Base-by-base conservation (phyloP, 805 yeast species). In the Torulaspora microellipsoides region DNA sequence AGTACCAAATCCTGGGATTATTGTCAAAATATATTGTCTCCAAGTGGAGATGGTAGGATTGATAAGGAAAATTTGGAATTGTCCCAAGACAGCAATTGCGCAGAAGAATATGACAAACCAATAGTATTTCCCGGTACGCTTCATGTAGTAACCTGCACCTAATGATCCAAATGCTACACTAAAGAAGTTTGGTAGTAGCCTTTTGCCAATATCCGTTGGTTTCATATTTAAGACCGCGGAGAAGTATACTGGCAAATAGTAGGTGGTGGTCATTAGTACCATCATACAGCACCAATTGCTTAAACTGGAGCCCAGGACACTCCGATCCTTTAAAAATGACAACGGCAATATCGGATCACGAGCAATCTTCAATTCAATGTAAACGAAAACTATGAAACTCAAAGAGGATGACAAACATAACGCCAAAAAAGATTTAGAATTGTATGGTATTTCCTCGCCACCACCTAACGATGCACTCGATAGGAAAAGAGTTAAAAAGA, bases 81-180 rank as follows among this genome's bases (percentile, higher is more conserved):
- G 71, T 50, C 87, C 87, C 14, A 71, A 17, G 1, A 71, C 51
- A 1, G 78, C 67, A 1, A 78, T 9, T 0, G 68, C 14, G 10
- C 78, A 75, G 14, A 74, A 68, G 1, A 60, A 33, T 0, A 76
- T 58, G 4, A 74, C 62, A 44, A 80, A 71, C 27, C 54, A 65
- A 53, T 71, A 73, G 59, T 83, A 83, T 36, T 68, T 73, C 3
- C 87, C 88, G 1, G 85, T 80, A 39, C 60, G 59, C 52, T 72
- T 78, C 84, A 82, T 81, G 61, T 80, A 81, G 38, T 67, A 59
- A 0, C 88, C 88, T 8, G 85, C 75, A 8, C 78, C 78, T 15
- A 82, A 67, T 1, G 85, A 79, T 2, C 87, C 82, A 32, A 70
- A 34, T 1, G 85, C 77, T 10, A 76, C 72, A 9, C 77, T 72